Evolutionary conservation across 2,329 filamentous ascomycete genomes (phyloP).

Genomic region (Aspergillus niger): DNA sequence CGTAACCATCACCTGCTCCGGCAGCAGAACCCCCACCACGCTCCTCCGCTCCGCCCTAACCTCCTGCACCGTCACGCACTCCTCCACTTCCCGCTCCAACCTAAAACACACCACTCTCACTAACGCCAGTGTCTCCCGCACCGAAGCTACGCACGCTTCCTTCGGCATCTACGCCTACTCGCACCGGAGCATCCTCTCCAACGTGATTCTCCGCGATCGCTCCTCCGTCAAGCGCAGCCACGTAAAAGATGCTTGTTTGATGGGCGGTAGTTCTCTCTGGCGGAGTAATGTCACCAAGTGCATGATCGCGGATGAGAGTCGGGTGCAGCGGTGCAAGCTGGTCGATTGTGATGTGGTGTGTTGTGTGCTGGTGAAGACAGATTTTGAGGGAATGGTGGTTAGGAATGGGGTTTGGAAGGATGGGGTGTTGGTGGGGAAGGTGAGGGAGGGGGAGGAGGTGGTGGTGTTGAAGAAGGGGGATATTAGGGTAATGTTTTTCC

Average conservation of each 20-base stretch:
- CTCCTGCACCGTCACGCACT: background rate
- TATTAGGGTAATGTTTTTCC: constrained; percentile 14
- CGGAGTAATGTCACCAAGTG: constrained; percentile 18
- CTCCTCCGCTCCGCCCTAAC: background rate
- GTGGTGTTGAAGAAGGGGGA: constrained; percentile 15
- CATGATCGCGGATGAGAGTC: constrained; percentile 9
- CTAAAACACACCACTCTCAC: constrained; percentile 17
- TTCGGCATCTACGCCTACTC: too few relatives aligned
- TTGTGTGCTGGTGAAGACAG: constrained; percentile 23
- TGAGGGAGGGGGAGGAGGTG: constrained; percentile 19
- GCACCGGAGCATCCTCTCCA: constrained; percentile 20
- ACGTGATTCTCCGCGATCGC: constrained; percentile 16
- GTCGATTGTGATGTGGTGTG: constrained; percentile 26
- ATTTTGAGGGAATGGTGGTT: constrained; percentile 27
- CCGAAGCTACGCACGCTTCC: too few relatives aligned
- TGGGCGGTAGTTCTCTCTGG: constrained; percentile 12
- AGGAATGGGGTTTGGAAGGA: constrained; percentile 30
- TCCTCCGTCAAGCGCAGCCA: background rate
- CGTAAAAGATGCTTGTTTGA: background rate
- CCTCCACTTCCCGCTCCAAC: background rate
- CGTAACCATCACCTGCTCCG: background rate
- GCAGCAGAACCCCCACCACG: background rate
- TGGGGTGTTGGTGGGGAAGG: constrained; percentile 26
- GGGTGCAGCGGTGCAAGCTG: constrained; percentile 16
- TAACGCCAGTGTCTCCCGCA: constrained; percentile 1